These are phyloP conservation scores for Pelargonium nanum DNA, from an alignment of 345 rosid species.

Conservation along the genomic window DNA sequence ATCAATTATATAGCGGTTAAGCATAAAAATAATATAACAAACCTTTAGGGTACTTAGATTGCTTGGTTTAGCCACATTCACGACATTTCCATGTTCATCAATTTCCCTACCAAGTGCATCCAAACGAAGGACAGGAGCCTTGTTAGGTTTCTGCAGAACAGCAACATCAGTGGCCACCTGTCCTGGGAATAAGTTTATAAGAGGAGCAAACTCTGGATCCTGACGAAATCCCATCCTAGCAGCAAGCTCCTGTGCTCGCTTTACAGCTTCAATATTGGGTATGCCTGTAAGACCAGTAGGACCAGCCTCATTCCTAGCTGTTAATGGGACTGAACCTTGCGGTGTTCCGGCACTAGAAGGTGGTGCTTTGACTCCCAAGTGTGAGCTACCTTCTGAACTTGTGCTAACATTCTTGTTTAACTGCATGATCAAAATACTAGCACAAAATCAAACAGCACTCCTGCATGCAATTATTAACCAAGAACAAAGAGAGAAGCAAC, in stretches of 20 bases:
- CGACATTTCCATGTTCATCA: slow-evolving; percentile 86
- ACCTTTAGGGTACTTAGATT: slow-evolving; percentile 97
- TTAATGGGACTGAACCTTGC: not conserved
- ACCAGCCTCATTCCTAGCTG: not conserved
- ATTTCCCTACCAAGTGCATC: slow-evolving; percentile 96
- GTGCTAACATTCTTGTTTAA: slow-evolving; percentile 33
- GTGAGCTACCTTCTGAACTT: slow-evolving; percentile 29
- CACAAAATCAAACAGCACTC: not conserved
- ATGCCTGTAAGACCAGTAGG: slow-evolving; percentile 31
- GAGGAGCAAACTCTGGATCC: slow-evolving; percentile 67
- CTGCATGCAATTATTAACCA: not conserved
- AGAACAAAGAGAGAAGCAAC: not conserved
- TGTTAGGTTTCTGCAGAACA: slow-evolving; percentile 67
- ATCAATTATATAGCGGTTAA: not conserved
- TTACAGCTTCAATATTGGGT: slow-evolving; percentile 71
- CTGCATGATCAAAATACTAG: slow-evolving; percentile 29
- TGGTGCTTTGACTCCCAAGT: slow-evolving; percentile 1
- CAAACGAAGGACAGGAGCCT: slow-evolving; percentile 78
- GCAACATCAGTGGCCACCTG: slow-evolving; percentile 42
- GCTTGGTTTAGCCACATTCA: slow-evolving; percentile 72
- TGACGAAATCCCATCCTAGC: slow-evolving; percentile 74
- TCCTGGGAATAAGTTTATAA: slow-evolving; percentile 69
- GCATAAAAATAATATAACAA: slow-evolving; percentile 6
- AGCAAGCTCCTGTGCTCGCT: slow-evolving; percentile 81
- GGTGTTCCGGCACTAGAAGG: not conserved